Percentiles rank a stretch among this genome's conserved stretches.
phyloP scores from a whole-genome alignment of 257 asterid species.

The Solanum chilense region DNA sequence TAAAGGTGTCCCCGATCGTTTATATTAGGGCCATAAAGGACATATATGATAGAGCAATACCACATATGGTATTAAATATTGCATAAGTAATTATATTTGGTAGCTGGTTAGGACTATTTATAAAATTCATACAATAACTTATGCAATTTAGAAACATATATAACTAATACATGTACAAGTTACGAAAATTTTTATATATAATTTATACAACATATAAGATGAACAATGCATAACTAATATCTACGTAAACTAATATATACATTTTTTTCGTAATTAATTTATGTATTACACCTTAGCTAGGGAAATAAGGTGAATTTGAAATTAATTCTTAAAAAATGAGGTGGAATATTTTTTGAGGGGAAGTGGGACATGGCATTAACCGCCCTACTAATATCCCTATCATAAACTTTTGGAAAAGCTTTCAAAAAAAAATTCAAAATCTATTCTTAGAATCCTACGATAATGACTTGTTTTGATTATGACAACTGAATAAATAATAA shows the following conservation, averaged over 20 bases:
- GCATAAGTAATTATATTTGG: not conserved
- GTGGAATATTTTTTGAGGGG: not conserved
- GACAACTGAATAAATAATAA: not conserved
- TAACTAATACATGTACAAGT: too few relatives aligned
- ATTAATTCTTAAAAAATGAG: not conserved
- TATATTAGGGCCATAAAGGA: not conserved
- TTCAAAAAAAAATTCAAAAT: not conserved
- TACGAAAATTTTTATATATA: too few relatives aligned
- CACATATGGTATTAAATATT: too few relatives aligned
- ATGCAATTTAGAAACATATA: too few relatives aligned
- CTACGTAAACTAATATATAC: too few relatives aligned
- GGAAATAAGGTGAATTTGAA: not conserved
- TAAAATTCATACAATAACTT: too few relatives aligned
- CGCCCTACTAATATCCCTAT: not conserved
- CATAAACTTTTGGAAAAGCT: not conserved
- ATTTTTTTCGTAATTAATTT: too few relatives aligned
- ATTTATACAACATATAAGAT: too few relatives aligned
- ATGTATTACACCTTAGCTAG: not conserved
- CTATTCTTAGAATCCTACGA: not conserved
- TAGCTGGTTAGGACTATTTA: not conserved
- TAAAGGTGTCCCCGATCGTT: not conserved
- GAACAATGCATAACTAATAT: not conserved
- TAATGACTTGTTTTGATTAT: not conserved
- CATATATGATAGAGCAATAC: not conserved
- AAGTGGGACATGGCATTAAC: not conserved